Base-by-base conservation (phyloP, 768 basidiomycete species). In the Mycena maculata region DNA sequence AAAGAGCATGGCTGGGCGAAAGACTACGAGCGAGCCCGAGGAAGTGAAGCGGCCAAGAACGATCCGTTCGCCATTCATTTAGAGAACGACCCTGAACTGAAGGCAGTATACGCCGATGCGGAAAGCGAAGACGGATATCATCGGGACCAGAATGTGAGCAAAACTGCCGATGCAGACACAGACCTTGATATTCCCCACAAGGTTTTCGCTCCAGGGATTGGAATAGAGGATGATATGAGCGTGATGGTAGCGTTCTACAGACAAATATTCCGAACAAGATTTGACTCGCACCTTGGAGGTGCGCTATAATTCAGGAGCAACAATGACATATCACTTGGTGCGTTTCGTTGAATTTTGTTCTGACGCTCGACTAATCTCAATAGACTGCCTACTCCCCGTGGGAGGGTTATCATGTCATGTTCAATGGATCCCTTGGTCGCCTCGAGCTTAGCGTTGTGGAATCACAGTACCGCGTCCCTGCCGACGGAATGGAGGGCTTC, bases 221-320 rank as follows among this genome's bases (percentile, higher is more conserved):
- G 79, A 9, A 86, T 87, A 62, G 86, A 87, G 73, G 86, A 87
- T 66, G 86, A 86, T 68, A 84, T 86, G 81, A 77, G 81, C 50
- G 78, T 86, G 7, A 76, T 86, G 53, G 84, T 63, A 42, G 45
- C 41, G 31, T 20, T 22, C 10, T 33, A 22, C 23, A 33, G 27
- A 27, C 20, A n/a, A 7, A 20, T 18, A 25, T 15, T 9, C 2
- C 1, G 16, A 13, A 20, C 7, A 39, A 23, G 23, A 47, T 41
- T 49, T 45, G 27, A 63, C 42, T 36, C 30, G 38, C 15, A 25
- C 23, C 44, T 28, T 28, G 6, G 49, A 68, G 67, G 67, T 86
- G 16, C 78, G 81, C 39, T 86, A 85, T 70, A 79, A 81, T 59
- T 80, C 76, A 13, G 85, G 82, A 3, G 83, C 79, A 0, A 84